phyloP scores from a whole-genome alignment of 108 stramenopile genomes.

The Cyclotella baltica region DNA sequence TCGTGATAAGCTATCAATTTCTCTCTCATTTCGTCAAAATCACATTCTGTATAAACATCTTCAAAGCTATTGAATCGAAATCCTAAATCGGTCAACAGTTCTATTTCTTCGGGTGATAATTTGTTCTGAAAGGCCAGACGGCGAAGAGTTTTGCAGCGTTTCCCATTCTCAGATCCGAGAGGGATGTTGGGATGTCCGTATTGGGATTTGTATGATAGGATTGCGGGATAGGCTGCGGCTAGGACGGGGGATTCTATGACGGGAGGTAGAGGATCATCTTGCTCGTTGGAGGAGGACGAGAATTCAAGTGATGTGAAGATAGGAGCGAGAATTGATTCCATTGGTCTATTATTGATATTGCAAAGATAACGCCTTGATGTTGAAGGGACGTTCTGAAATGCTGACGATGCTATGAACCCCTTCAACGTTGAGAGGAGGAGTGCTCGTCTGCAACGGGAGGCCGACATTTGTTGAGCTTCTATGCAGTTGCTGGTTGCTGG shows the following conservation, averaged over 20 bases:
- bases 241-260: conserved; percentile 64
- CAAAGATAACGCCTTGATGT: neutral
- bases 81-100: conserved; percentile 58
- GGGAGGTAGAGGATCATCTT: conserved; percentile 15
- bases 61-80: conserved; percentile 78
- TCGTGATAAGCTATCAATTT: conserved; percentile 64
- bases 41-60: conserved; percentile 78
- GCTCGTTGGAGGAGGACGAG: neutral
- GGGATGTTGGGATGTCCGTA: conserved; percentile 88
- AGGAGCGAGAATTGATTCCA: too few relatives aligned
- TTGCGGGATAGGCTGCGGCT: conserved; percentile 60
- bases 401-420: neutral
- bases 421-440: too few relatives aligned
- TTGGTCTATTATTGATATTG: too few relatives aligned
- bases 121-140: conserved; percentile 76
- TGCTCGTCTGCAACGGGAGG: too few relatives aligned
- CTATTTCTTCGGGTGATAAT: conserved; percentile 59
- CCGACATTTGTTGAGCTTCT: too few relatives aligned
- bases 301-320: neutral
- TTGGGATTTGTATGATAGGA: conserved; percentile 57
- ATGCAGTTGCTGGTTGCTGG: too few relatives aligned
- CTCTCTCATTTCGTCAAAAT: conserved; percentile 72
- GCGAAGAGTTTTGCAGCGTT: conserved; percentile 71
- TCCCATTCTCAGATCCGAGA: conserved; percentile 66
- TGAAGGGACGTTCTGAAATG: neutral